Percentiles rank a stretch among this genome's conserved stretches.
phyloP scores from a whole-genome alignment of 495 filamentous ascomycete species.

The Aspergillus leporis region DNA sequence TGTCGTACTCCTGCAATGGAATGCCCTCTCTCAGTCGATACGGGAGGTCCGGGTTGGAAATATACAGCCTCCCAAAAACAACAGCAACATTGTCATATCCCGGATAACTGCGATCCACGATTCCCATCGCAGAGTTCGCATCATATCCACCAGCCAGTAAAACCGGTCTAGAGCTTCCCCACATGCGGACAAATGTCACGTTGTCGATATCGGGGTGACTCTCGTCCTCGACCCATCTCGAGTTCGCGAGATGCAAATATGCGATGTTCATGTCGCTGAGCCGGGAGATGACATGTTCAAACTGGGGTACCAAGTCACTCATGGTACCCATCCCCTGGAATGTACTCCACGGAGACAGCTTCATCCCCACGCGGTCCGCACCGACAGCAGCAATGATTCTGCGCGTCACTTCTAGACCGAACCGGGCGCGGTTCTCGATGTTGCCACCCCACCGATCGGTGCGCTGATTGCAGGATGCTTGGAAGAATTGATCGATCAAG shows the following conservation, averaged over 20 bases:
- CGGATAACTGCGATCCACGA: neutral
- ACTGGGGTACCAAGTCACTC: constrained; percentile 27
- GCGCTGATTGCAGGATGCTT: constrained; percentile 50
- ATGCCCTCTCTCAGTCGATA: constrained; percentile 58
- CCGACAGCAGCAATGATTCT: constrained; percentile 28
- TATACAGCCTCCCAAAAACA: constrained; percentile 64
- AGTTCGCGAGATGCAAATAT: constrained; percentile 39
- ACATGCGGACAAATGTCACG: neutral
- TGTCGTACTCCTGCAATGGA: constrained; percentile 55
- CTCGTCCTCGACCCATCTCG: neutral
- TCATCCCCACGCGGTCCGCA: constrained; percentile 37
- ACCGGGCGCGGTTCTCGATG: constrained; percentile 50
- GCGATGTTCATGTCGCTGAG: constrained; percentile 17
- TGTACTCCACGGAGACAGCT: constrained; percentile 50
- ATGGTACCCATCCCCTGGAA: constrained; percentile 43
- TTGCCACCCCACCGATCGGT: constrained; percentile 54
- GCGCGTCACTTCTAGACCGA: constrained; percentile 47
- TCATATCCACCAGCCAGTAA: neutral
- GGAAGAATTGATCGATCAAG: constrained; percentile 56
- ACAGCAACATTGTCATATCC: constrained; percentile 25
- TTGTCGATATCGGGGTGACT: neutral
- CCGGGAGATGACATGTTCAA: neutral
- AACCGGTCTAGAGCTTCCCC: neutral
- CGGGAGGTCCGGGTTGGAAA: constrained; percentile 68
- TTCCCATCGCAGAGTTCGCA: neutral